These are phyloP conservation scores for Penicillium egyptiacum DNA, from an alignment of 495 filamentous ascomycete genomes.

Conservation along the genomic window DNA sequence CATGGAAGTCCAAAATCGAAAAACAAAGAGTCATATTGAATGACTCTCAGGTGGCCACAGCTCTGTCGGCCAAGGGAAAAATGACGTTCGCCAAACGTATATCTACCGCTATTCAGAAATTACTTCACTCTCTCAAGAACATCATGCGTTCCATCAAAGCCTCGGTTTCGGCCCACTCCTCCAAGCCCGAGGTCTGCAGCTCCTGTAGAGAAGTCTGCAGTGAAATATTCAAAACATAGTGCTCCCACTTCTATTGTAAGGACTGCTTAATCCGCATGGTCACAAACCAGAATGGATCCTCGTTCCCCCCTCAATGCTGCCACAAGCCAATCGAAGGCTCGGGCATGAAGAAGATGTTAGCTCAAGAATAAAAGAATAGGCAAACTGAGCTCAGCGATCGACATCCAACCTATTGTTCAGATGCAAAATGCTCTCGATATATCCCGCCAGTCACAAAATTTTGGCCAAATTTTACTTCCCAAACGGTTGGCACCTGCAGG, in stretches of 20 bases:
- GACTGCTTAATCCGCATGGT: background rate
- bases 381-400: constrained; percentile 27
- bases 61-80: background rate
- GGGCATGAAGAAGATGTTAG: constrained; percentile 9
- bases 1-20: background rate
- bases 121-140: background rate
- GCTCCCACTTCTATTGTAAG: constrained; percentile 3
- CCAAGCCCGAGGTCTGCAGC: background rate
- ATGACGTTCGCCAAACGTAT: background rate
- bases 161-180: too few species aligned
- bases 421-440: constrained; percentile 27
- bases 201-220: background rate
- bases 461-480: background rate
- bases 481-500: background rate
- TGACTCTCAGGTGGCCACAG: background rate
- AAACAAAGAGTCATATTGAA: background rate
- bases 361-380: constrained; percentile 18
- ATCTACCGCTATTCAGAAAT: background rate
- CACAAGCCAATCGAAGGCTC: constrained; percentile 21
- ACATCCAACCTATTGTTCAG: constrained; percentile 33
- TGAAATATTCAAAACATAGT: background rate
- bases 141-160: background rate
- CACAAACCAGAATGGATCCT: constrained; percentile 25
- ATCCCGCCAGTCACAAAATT: constrained; percentile 16
- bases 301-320: constrained; percentile 45